Base-by-base conservation (phyloP, 768 basidiomycete genomes). In the Paxillus rubicundulus region DNA sequence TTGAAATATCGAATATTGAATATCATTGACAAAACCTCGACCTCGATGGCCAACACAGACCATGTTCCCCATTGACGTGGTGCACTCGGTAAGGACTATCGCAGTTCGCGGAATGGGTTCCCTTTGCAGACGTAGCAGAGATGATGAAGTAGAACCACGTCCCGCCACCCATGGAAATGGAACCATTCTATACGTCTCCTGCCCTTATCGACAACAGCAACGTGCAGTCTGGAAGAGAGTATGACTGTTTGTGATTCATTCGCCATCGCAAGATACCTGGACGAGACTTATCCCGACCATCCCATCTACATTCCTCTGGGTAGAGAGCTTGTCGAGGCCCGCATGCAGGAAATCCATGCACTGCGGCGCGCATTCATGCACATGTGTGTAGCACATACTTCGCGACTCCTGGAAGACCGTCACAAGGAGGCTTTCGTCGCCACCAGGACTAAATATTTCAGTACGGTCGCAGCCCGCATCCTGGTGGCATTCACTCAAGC, bases 261-360 rank as follows among this genome's bases (percentile, higher is more conserved):
- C 37, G 53, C 52, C n/a, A 81, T 81, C 52, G 77, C 75, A 1
- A 56, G 68, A 39, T 79, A 81, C 57, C 72, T 81, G 47, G 80
- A 81, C 47, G 62, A 64, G 16, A 66, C 70, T 2, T 81, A 79
- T 52, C 75, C 79, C 2, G 61, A 68, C 46, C 41, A 30, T 13
- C 42, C 30, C 16, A 39, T 50, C 36, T 37, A 14, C 2, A 44
- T 33, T 24, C 49, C 42, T 12, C 30, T 32, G 12, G 30, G 14
- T 10, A 44, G 33, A 17, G 21, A 40, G 9, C n/a, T 32, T 20
- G 21, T 50, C 6, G 41, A 45, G 12, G 1, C 33, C 8, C 20
- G 47, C 8, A 28, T 34, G 9, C 13, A 7, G 7, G 36, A 37
- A 16, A 13, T 37, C 7, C 1, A 3, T 17, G 7, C 13, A 17